These are phyloP conservation scores for Myriosclerotinia duriaeana DNA, from an alignment of 2,329 filamentous ascomycete genomes.

Conservation along the genomic window DNA sequence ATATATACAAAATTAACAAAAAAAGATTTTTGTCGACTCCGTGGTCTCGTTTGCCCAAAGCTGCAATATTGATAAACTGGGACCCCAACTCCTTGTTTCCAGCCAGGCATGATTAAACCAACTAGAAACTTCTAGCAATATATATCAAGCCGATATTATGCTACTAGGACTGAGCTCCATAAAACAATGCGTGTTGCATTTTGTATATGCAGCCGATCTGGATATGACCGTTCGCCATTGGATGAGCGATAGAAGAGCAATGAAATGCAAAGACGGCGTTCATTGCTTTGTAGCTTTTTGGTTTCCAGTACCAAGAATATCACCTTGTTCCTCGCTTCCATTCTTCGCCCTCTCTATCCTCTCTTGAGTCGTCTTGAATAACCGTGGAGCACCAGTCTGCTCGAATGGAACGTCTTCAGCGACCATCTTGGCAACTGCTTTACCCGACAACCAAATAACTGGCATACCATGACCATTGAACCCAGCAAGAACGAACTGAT, in stretches of 20 bases:
- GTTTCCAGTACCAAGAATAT: slow-evolving; percentile 14
- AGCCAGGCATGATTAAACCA: background rate
- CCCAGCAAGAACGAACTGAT: slow-evolving; percentile 20
- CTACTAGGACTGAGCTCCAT: background rate
- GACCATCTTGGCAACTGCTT: slow-evolving; percentile 47
- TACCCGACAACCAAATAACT: slow-evolving; percentile 42
- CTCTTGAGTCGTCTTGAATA: slow-evolving; percentile 38
- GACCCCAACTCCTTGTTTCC: too few relatives aligned
- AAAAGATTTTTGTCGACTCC: background rate
- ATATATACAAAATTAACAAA: background rate
- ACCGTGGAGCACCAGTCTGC: slow-evolving; percentile 43
- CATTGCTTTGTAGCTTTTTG: slow-evolving; percentile 14
- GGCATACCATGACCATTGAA: slow-evolving; percentile 26
- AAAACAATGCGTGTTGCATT: background rate
- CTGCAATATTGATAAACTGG: background rate
- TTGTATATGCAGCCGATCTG: background rate
- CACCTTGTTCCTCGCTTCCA: slow-evolving; percentile 13
- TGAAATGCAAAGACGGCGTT: background rate
- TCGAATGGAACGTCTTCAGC: slow-evolving; percentile 37
- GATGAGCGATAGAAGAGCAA: background rate
- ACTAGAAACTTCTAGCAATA: background rate
- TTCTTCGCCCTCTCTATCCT: slow-evolving; percentile 18
- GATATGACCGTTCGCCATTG: background rate
- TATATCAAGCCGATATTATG: background rate
- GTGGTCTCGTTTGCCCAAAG: background rate